A percentile compares a stretch with the other conserved stretches of the same genome.
phyloP scores from a whole-genome alignment of 345 rosid genomes.

The Microthlaspi erraticum region DNA sequence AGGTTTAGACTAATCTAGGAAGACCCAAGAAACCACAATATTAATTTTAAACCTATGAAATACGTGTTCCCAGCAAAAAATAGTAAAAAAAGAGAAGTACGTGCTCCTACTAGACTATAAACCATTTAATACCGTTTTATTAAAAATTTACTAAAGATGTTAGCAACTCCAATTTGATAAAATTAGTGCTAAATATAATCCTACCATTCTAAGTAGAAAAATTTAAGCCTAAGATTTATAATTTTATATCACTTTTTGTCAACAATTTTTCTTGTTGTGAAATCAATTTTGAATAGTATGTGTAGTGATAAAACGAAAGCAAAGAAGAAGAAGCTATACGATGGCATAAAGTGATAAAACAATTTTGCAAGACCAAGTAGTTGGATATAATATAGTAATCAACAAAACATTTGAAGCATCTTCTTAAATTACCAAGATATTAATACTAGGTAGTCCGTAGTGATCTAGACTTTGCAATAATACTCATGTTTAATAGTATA shows the following conservation, averaged over 20 bases:
- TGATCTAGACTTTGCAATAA: constrained; percentile 35
- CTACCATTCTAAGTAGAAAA: too few relatives aligned
- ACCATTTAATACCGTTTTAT: not conserved
- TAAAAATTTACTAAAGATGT: not conserved
- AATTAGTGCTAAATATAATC: too few relatives aligned
- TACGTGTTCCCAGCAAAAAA: not conserved
- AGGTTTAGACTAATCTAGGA: constrained; percentile 2
- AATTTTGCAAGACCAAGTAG: constrained; percentile 28
- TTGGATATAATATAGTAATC: constrained; percentile 13
- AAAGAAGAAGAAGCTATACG: not conserved
- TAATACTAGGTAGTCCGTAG: constrained; percentile 32
- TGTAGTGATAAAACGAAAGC: too few relatives aligned
- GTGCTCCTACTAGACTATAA: not conserved
- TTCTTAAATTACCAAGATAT: constrained; percentile 15
- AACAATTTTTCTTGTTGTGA: too few relatives aligned
- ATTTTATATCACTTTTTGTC: too few relatives aligned
- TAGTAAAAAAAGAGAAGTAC: not conserved
- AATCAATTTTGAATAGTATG: too few relatives aligned
- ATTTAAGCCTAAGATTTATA: not conserved
- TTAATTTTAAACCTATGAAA: not conserved
- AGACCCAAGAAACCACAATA: not conserved
- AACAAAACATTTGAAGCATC: constrained; percentile 24
- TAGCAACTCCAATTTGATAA: not conserved
- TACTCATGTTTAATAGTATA: not conserved
- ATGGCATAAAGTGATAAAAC: constrained; percentile 16